Evolutionary conservation across 1,284 basidiomycete genomes (phyloP).

Genomic region (Dichomitus squalens): DNA sequence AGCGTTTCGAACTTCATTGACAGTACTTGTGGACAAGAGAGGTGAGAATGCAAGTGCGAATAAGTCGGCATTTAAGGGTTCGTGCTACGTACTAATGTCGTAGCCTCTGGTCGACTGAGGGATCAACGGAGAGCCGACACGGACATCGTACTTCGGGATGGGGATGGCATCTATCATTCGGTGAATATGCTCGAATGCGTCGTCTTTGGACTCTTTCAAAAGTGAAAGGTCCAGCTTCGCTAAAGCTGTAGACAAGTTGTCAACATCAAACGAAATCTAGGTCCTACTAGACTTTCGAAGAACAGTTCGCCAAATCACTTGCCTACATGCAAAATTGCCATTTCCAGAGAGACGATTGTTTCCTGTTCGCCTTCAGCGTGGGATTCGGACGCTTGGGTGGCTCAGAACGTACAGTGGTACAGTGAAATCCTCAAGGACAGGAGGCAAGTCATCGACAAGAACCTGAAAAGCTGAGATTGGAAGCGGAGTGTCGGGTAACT

Average conservation of each 20-base stretch:
- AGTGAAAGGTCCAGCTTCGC: slow-evolving; percentile 12
- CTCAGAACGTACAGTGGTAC: no score
- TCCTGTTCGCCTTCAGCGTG: no score
- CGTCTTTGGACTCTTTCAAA: slow-evolving; percentile 10
- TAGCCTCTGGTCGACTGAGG: slow-evolving; percentile 12
- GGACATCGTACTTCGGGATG: slow-evolving; percentile 11
- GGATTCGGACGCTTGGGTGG: no score
- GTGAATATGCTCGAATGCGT: slow-evolving; percentile 11
- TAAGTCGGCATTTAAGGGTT: background rate
- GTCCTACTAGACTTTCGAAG: no score
- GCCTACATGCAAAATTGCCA: slow-evolving; percentile 16
- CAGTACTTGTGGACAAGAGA: background rate
- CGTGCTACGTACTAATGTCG: slow-evolving; percentile 14
- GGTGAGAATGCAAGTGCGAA: background rate
- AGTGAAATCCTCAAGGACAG: no score
- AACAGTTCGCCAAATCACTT: background rate
- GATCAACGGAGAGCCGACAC: slow-evolving; percentile 15
- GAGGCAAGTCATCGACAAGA: no score
- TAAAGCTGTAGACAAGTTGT: slow-evolving; percentile 2
- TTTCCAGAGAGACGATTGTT: background rate
- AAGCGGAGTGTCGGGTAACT: no score
- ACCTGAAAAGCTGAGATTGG: no score
- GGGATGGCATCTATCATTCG: slow-evolving; percentile 10
- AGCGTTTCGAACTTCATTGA: slow-evolving; percentile 11
- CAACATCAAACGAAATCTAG: background rate